Conservation (phyloP, 2,329 filamentous ascomycete species). For the Colletotrichum theobromicola region DNA sequence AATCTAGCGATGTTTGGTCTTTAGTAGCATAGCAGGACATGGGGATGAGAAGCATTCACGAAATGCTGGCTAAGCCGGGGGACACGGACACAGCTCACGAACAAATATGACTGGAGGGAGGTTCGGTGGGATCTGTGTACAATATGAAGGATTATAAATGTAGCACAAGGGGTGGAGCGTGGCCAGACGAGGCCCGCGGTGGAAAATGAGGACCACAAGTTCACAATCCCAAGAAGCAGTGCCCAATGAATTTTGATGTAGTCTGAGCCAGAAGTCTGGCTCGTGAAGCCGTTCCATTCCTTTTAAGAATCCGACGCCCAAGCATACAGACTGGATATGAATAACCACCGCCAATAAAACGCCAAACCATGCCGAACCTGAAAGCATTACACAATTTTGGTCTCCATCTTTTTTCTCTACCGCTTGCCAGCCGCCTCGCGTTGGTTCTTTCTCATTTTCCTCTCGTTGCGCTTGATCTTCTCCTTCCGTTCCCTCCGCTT, state of each 20-base stretch:
- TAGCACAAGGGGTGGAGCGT: neutral
- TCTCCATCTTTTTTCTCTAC: neutral
- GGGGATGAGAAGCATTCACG: slow-evolving; percentile 10
- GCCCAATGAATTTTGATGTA: neutral
- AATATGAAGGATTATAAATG: slow-evolving; percentile 5
- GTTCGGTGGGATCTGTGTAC: slow-evolving; percentile 10
- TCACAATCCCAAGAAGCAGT: neutral
- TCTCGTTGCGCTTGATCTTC: slow-evolving; percentile 72
- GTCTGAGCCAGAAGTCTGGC: neutral
- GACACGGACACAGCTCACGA: slow-evolving; percentile 2
- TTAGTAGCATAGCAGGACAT: slow-evolving; percentile 17
- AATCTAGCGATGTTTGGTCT: slow-evolving; percentile 22
- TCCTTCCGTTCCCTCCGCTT: slow-evolving; percentile 71
- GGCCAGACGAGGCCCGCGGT: neutral
- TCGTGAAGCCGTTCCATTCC: slow-evolving; percentile 1
- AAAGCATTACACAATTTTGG: slow-evolving; percentile 9
- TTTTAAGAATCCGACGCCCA: slow-evolving; percentile 11
- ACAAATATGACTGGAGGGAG: slow-evolving; percentile 7
- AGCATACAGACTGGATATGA: slow-evolving; percentile 10
- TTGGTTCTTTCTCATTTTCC: slow-evolving; percentile 71
- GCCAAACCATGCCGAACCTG: slow-evolving; percentile 15
- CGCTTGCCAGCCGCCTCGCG: slow-evolving; percentile 41
- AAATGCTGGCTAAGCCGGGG: neutral
- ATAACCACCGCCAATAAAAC: slow-evolving; percentile 10
- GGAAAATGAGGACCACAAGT: neutral